These are phyloP conservation scores for Protea cynaroides DNA, from an alignment of 164 flowering plant genomes.

Conservation along the genomic window DNA sequence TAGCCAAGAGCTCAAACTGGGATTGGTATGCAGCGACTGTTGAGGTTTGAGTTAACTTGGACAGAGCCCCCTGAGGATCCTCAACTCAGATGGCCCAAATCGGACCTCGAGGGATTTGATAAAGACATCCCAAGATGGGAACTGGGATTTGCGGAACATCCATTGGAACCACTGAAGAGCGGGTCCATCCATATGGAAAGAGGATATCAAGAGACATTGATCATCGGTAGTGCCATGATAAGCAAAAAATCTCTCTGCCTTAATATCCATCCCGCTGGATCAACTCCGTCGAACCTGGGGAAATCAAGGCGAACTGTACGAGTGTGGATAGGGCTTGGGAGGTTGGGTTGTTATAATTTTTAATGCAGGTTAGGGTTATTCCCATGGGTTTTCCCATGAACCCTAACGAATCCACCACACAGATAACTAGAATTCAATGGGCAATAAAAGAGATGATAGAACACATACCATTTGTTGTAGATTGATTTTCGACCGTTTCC, in stretches of 20 bases:
- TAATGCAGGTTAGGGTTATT: too few species aligned
- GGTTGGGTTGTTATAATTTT: too few species aligned
- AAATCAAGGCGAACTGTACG: too few species aligned
- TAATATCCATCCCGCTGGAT: background rate
- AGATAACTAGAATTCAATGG: too few species aligned
- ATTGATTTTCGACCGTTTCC: too few species aligned
- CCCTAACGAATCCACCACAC: too few species aligned
- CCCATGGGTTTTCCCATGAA: too few species aligned
- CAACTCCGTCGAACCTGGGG: background rate
- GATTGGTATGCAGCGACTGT: background rate
- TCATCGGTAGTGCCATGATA: background rate
- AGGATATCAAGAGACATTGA: background rate
- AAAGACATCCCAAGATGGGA: background rate
- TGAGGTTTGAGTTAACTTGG: background rate
- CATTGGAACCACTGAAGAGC: background rate
- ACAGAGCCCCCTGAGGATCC: background rate
- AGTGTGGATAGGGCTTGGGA: too few species aligned
- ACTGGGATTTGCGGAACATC: background rate
- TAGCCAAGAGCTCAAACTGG: background rate
- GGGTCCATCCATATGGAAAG: background rate
- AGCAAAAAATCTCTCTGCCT: background rate
- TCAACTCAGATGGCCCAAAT: background rate
- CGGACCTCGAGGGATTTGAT: background rate
- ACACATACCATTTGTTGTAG: too few species aligned
- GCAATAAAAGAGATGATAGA: too few species aligned